Base-by-base conservation (phyloP, 1,139 yeast species). In the Scheffersomyces parashehatae region DNA sequence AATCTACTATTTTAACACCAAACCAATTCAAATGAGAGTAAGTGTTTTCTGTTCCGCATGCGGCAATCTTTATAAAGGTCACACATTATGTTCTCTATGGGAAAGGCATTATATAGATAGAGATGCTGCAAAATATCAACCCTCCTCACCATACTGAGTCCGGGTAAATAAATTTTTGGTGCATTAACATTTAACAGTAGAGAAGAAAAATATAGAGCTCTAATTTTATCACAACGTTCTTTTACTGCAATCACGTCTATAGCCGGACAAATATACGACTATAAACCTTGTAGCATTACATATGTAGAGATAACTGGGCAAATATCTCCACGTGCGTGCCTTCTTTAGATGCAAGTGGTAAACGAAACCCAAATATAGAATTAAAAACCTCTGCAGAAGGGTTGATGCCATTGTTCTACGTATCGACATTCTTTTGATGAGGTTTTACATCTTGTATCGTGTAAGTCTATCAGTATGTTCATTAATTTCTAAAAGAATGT, bases 311-410 rank as follows among this genome's bases (percentile, higher is more conserved):
- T 20, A 34, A 37, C 39, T 57, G 75, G 77, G 75, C 61, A 47
- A 54, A 60, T 72, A 72, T 72, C 77, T 54, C 75, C 75, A 67
- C 62, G 57, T 65, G 59, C 71, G 67, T 64, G 75, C 62, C 77
- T 55, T 30, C 39, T 38, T 43, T 44, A 67, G 77, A 56, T 69
- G 70, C 67, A 63, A 50, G 65, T 65, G 77, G 75, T 72, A 73
- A 73, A 73, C 77, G 77, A 71, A 62, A 59, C 76, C 77, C 77
- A 59, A 41, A 71, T 37, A 72, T 44, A 38, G 44, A 56, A 46
- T 39, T 40, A 49, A 49, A 54, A 56, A 56, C 57, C 59, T 69
- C 74, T 70, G 75, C 77, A 72, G 77, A 72, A 68, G 73, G 61
- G 61, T 55, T 55, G 53, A 59, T 56, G 56, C 64, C 43, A 39